Evolutionary conservation across 2,329 filamentous ascomycete genomes (phyloP), one percentile per base, ranked within the genome.

Genomic region (Chaetomium olivaceum): DNA sequence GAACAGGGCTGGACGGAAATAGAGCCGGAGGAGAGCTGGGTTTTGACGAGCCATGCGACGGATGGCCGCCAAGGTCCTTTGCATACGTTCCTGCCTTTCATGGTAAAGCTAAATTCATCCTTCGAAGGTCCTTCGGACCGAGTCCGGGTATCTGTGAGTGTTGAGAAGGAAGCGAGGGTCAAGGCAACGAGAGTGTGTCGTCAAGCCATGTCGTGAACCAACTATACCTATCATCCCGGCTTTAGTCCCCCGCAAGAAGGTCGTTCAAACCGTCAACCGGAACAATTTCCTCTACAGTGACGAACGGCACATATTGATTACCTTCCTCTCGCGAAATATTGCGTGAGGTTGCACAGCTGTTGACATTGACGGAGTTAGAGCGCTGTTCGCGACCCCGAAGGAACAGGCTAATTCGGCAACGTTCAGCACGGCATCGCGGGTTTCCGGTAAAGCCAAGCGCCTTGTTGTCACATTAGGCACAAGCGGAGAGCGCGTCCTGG

Each of bases 31-130:
- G 1, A 48, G 25, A 43, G 43, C 16, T 9, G n/a, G 11, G 55
- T 52, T 56, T 65, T 43, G 55, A 56, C 55, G 19, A 58, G 52
- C 43, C 43, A 11, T 3, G 31, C 46, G 52, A 29, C 29, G 31
- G 27, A 14, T 43, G 52, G 63, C 23, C 12, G 54, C 25, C n/a
- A 33, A 23, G 25, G 55, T 31, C 5, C 58, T 23, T 43, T 33
- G 56, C 23, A 9, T 19, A 51, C 23, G 11, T 51, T 43, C 58
- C 52, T 57, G 51, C 63, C 58, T 61, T n/a, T 39, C 25, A n/a
- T 39, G 56, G 25, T 33, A 21, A 58, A 54, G 55, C 31, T 60
- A n/a, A 59, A n/a, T 23, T 59, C 52, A 27, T 62, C 39, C 25
- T 57, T 62, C 25, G 39, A 33, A 7, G 2, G 39, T 48, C 16